phyloP scores from a whole-genome alignment of 2,329 filamentous ascomycete genomes.

The Trichothecium roseum region DNA sequence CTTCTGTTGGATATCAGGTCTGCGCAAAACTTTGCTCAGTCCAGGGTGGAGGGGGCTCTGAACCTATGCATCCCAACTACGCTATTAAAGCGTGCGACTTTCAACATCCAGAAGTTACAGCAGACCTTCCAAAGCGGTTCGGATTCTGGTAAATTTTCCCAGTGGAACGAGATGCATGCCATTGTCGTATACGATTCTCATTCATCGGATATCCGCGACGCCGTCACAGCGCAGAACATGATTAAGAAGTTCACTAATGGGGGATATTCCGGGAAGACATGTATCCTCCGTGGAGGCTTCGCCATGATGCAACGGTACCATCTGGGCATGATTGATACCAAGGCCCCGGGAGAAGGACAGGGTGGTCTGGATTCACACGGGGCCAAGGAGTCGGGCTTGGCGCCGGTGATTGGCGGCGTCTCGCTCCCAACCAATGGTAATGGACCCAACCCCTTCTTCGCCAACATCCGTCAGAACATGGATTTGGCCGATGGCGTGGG shows the following conservation, averaged over 20 bases:
- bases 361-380: constrained; percentile 33
- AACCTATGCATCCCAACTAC: constrained; percentile 95
- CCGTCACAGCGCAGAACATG: constrained; percentile 70
- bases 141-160: constrained; percentile 62
- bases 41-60: constrained; percentile 68
- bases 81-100: constrained; percentile 79
- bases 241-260: constrained; percentile 87
- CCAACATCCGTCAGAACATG: constrained; percentile 93
- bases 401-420: constrained; percentile 80
- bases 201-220: constrained; percentile 71
- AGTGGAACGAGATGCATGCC: constrained; percentile 63
- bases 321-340: constrained; percentile 51
- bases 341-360: constrained; percentile 21
- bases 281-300: constrained; percentile 77
- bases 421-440: constrained; percentile 61
- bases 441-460: constrained; percentile 80
- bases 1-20: constrained; percentile 81
- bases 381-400: constrained; percentile 31
- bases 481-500: constrained; percentile 90
- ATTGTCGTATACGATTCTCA: constrained; percentile 82
- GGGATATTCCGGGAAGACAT: constrained; percentile 64
- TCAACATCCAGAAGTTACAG: constrained; percentile 77
- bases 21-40: constrained; percentile 67
- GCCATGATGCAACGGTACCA: constrained; percentile 58
- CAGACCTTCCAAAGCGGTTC: constrained; percentile 70